Evolutionary conservation across 2,329 filamentous ascomycete species (phyloP), one percentile per base, ranked within the genome.

Genomic region (Aspergillus felis): DNA sequence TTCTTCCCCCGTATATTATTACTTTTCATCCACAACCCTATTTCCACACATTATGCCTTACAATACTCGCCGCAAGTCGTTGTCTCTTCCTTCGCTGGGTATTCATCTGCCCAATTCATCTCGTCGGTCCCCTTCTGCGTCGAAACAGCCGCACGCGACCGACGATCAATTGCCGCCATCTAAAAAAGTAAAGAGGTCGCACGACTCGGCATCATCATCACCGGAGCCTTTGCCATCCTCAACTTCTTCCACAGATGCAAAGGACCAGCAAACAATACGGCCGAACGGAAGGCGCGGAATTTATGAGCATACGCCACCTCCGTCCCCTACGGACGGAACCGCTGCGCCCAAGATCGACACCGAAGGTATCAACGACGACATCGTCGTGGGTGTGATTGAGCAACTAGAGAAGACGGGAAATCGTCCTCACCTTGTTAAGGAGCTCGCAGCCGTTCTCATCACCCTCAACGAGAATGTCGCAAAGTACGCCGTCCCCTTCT

Each of bases 61-160:
- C 83, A 96, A 97, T 78, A 97, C 93, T 66, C 90, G 93, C 78
- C 88, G 92, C 77, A 97, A 97, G 82, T 96, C 92, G 71, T 81
- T 99, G 65, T 97, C 92, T 61, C 82, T 97, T 71, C 90, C 91
- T 59, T 95, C 92, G 65, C 84, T 97, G 69, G 94, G 94, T 74
- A 96, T 97, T 68, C 90, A 94, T 69, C 82, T 97, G 54, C 86
- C 86, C 55, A 82, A 81, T 68, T 75, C 79, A 61, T 82, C 82
- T 63, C 81, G 83, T 70, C 82, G 84, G 67, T 84, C 83, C 71
- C 81, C 81, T 63, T 83, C 83, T 62, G 74, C 79, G 63, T 87
- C 90, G 63, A 84, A 88, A 68, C 81, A 82, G 67, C 80, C 87
- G 68, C 82, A 86, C 68, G 78, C 84, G 62, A 71, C 78, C 69